phyloP scores from a whole-genome alignment of 2,329 filamentous ascomycete species.

The Aureobasidium vineae region DNA sequence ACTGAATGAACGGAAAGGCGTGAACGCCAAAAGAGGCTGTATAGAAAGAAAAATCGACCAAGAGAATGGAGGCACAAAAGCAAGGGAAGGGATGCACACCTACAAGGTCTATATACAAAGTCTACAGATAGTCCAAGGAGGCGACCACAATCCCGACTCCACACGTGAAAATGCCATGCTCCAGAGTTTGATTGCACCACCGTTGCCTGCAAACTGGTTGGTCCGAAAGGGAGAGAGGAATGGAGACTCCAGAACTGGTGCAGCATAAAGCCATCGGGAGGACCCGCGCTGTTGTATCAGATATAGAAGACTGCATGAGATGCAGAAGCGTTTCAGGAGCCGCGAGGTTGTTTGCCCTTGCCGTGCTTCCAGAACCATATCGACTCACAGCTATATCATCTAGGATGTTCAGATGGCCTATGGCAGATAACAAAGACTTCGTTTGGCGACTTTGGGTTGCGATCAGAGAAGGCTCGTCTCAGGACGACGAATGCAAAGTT shows the following conservation, averaged over 20 bases:
- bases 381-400: not conserved
- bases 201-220: slow-evolving; percentile 16
- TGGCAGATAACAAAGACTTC: not conserved
- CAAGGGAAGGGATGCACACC: slow-evolving; percentile 12
- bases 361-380: slow-evolving; percentile 6
- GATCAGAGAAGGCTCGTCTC: not conserved
- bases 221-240: slow-evolving; percentile 18
- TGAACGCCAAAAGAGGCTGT: slow-evolving; percentile 13
- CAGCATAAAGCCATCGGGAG: slow-evolving; percentile 10
- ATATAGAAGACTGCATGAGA: slow-evolving; percentile 18
- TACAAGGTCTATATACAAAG: slow-evolving; percentile 17
- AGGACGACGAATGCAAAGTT: not conserved
- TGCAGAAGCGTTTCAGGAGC: slow-evolving; percentile 24
- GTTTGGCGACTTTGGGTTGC: not conserved
- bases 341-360: slow-evolving; percentile 5
- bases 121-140: slow-evolving; percentile 6
- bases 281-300: slow-evolving; percentile 22
- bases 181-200: slow-evolving; percentile 17
- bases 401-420: not conserved
- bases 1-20: slow-evolving; percentile 22
- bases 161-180: slow-evolving; percentile 18
- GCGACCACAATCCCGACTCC: not conserved
- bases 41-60: slow-evolving; percentile 12
- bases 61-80: slow-evolving; percentile 8
- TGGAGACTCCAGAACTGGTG: slow-evolving; percentile 9